A percentile compares a stretch with the other conserved stretches of the same genome.
phyloP scores from a whole-genome alignment of 2,329 filamentous ascomycete species.

The Apiospora pterosperma region DNA sequence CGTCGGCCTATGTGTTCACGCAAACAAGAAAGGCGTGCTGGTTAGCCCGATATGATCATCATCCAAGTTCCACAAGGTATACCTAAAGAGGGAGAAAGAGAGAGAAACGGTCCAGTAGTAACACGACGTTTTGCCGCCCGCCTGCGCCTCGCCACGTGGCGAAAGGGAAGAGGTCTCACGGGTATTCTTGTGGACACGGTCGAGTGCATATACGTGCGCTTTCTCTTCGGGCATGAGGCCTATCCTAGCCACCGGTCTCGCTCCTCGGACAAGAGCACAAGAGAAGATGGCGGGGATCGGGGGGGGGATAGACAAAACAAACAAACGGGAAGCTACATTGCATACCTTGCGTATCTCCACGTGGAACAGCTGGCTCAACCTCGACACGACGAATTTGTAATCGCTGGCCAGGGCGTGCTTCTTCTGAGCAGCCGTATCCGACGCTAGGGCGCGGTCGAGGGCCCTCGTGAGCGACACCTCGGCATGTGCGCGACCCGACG shows the following conservation, averaged over 20 bases:
- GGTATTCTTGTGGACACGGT: not conserved
- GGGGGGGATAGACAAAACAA: not conserved
- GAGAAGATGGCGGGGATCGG: not conserved
- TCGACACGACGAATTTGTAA: not conserved
- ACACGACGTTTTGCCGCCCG: not conserved
- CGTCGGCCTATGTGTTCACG: conserved; percentile 3
- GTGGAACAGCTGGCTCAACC: not conserved
- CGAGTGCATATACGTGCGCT: not conserved
- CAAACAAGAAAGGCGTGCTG: not conserved
- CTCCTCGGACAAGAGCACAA: no score
- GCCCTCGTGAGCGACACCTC: conserved; percentile 26
- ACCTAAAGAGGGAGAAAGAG: not conserved
- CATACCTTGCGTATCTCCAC: conserved; percentile 10
- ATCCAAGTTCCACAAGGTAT: not conserved
- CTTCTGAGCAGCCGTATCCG: not conserved
- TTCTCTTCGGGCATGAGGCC: not conserved
- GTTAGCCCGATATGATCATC: not conserved
- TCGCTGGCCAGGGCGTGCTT: not conserved
- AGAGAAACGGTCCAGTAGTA: not conserved
- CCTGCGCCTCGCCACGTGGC: conserved; percentile 2
- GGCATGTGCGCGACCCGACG: conserved; percentile 26
- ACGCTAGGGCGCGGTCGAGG: not conserved
- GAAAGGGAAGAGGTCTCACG: not conserved
- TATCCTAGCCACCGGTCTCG: not conserved
- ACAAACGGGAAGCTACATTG: not conserved